Percentiles rank a stretch among this genome's conserved stretches.
These are phyloP conservation scores for Lipomyces starkeyi DNA, from an alignment of 805 yeast genomes.

Conservation along the genomic window DNA sequence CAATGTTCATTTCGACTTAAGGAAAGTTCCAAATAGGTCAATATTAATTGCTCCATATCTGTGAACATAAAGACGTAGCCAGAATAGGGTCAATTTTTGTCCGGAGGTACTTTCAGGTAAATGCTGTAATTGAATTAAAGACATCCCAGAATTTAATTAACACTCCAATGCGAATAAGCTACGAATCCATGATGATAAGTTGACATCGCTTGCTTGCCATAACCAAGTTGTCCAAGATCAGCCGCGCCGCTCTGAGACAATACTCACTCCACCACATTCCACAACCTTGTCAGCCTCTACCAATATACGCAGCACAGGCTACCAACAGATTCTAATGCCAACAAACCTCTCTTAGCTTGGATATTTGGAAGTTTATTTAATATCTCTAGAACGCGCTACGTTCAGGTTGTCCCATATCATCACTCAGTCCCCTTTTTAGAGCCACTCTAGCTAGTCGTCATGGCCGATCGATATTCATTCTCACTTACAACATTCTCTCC, in stretches of 20 bases:
- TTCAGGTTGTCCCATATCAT: background rate
- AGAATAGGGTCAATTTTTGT: background rate
- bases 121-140: background rate
- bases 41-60: background rate
- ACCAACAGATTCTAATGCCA: background rate
- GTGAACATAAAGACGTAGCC: background rate
- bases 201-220: too few relatives aligned
- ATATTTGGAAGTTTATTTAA: background rate
- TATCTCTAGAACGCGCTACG: background rate
- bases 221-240: background rate
- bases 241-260: background rate
- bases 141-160: too few relatives aligned
- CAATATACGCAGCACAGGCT: background rate
- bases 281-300: background rate
- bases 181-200: background rate
- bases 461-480: constrained; percentile 98
- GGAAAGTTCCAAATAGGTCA: background rate
- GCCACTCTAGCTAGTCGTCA: constrained; percentile 42
- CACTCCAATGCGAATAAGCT: background rate
- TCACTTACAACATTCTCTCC: constrained; percentile 98
- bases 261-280: background rate
- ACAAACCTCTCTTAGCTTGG: background rate
- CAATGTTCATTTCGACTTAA: background rate
- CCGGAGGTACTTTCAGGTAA: background rate
- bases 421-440: background rate